Conservation (phyloP, 1,284 basidiomycete genomes). For the Pseudozyma sp. region DNA sequence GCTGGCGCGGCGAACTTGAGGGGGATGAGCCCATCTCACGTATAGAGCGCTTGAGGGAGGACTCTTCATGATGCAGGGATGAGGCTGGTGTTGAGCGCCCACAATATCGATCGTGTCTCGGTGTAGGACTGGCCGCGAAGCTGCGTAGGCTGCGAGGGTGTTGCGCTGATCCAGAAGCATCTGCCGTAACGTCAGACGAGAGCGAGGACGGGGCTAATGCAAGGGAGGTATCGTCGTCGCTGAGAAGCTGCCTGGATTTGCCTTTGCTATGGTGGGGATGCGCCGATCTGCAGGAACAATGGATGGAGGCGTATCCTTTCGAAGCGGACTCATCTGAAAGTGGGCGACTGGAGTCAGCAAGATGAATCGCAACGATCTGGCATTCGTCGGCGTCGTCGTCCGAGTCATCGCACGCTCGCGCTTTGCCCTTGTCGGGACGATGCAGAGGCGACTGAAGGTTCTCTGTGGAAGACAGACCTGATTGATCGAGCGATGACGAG, state of each 20-base stretch:
- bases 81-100: background rate
- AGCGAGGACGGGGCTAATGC: background rate
- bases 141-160: background rate
- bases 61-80: slow-evolving; percentile 6
- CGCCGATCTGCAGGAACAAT: background rate
- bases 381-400: background rate
- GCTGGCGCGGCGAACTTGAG: slow-evolving; percentile 23
- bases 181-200: background rate
- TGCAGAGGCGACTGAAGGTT: background rate
- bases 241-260: slow-evolving; percentile 12
- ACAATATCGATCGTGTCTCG: background rate
- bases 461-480: slow-evolving; percentile 4
- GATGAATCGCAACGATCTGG: background rate
- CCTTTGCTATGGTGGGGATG: slow-evolving; percentile 16
- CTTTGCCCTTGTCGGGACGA: slow-evolving; percentile 30
- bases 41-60: slow-evolving; percentile 28
- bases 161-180: background rate
- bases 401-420: slow-evolving; percentile 14
- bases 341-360: slow-evolving; percentile 9
- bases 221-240: background rate
- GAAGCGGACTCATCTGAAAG: background rate
- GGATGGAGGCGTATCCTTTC: background rate
- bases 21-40: slow-evolving; percentile 37
- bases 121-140: background rate
- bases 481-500: background rate